phyloP scores from a whole-genome alignment of 2,329 filamentous ascomycete genomes.

The Penicillium sp. region DNA sequence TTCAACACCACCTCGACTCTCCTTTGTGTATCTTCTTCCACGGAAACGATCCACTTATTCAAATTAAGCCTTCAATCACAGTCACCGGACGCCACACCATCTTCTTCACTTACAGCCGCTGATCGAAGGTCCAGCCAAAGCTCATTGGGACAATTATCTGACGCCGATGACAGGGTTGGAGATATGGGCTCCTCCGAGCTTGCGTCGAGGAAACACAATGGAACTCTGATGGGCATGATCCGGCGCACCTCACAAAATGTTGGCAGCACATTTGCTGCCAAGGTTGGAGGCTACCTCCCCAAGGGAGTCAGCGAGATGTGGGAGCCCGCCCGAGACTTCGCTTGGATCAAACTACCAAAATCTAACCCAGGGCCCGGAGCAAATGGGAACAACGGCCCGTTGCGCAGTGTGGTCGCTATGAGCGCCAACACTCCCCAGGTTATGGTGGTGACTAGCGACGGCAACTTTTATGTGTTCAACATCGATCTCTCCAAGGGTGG shows the following conservation, averaged over 20 bases:
- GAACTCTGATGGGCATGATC: slow-evolving; percentile 79
- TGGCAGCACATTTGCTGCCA: slow-evolving; percentile 78
- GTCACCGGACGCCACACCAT: no score
- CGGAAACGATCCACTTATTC: slow-evolving; percentile 95
- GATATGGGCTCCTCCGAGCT: no score
- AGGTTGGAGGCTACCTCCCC: slow-evolving; percentile 83
- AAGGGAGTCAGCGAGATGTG: slow-evolving; percentile 94
- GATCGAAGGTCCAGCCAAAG: slow-evolving; percentile 38
- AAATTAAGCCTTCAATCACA: no score
- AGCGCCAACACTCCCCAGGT: slow-evolving; percentile 88
- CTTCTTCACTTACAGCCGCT: no score
- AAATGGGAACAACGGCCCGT: slow-evolving; percentile 44
- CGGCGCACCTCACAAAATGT: slow-evolving; percentile 89
- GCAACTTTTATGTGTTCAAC: slow-evolving; percentile 87
- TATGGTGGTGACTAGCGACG: slow-evolving; percentile 96
- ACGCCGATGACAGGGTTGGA: no score
- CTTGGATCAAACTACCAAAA: slow-evolving; percentile 86
- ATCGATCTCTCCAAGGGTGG: slow-evolving; percentile 91
- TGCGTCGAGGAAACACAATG: slow-evolving; percentile 56
- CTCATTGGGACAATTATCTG: no score
- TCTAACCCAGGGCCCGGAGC: slow-evolving; percentile 32
- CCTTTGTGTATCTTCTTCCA: slow-evolving; percentile 88
- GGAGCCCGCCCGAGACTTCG: slow-evolving; percentile 91
- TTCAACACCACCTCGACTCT: slow-evolving; percentile 92
- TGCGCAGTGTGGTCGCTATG: slow-evolving; percentile 93